These are phyloP conservation scores for Talaromyces sp. DNA, from an alignment of 2,329 filamentous ascomycete species.

Conservation along the genomic window DNA sequence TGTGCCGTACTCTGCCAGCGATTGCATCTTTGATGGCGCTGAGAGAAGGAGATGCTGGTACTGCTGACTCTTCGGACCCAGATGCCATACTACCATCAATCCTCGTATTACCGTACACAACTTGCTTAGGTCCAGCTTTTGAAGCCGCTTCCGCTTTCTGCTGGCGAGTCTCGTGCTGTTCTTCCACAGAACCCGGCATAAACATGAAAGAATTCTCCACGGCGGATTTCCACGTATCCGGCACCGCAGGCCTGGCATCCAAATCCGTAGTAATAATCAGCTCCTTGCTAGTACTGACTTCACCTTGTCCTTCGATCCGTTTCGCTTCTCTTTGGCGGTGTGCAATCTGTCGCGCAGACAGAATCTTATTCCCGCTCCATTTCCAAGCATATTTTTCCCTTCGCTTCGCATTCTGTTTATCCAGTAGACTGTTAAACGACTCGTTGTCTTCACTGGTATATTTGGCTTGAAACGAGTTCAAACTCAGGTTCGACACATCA, in stretches of 20 bases:
- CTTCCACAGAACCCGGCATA: conserved; percentile 49
- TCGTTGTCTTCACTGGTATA: conserved; percentile 99
- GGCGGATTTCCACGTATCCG: conserved; percentile 70
- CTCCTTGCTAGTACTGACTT: conserved; percentile 46
- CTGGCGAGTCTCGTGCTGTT: conserved; percentile 56
- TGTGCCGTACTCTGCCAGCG: conserved; percentile 63
- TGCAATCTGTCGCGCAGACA: conserved; percentile 59
- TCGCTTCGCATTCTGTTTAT: conserved; percentile 81
- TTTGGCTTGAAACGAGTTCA: conserved; percentile 81
- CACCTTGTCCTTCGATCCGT: conserved; percentile 63
- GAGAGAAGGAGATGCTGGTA: conserved; percentile 75
- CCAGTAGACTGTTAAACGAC: conserved; percentile 87
- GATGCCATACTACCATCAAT: conserved; percentile 48
- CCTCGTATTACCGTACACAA: conserved; percentile 81
- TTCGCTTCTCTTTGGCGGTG: conserved; percentile 60
- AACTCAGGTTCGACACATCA: conserved; percentile 70
- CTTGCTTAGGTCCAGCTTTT: conserved; percentile 69
- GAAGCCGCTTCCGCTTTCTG: conserved; percentile 68
- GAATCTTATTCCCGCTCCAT: conserved; percentile 81
- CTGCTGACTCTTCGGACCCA: conserved; percentile 41
- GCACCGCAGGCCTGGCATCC: conserved; percentile 70
- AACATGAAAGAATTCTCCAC: conserved; percentile 91
- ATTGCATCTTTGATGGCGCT: conserved; percentile 83
- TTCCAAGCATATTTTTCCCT: conserved; percentile 86
- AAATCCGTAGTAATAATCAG: conserved; percentile 60